phyloP scores from a whole-genome alignment of 352 stramenopile genomes.

The Pythium myriotylum region DNA sequence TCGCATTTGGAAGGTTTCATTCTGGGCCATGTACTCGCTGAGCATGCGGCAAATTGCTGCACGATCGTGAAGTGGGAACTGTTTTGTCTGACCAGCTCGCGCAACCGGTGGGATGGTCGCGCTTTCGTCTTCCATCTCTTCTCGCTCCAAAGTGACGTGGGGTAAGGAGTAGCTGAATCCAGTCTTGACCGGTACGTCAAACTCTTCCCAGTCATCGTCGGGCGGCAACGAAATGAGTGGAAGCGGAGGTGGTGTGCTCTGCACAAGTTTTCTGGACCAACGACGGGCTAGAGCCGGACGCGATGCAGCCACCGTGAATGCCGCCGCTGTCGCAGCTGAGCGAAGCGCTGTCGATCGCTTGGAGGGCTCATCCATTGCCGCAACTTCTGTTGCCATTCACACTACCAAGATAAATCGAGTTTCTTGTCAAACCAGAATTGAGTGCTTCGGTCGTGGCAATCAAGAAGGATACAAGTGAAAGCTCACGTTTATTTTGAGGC shows the following conservation, averaged over 20 bases:
- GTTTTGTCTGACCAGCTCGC: neutral
- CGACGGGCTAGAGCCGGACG: conserved; percentile 38
- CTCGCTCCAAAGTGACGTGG: conserved; percentile 41
- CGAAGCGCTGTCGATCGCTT: conserved; percentile 5
- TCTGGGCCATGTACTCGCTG: conserved; percentile 74
- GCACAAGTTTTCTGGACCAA: conserved; percentile 42
- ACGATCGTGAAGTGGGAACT: conserved; percentile 18
- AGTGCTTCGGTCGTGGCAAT: no score
- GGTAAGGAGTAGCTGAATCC: conserved; percentile 61
- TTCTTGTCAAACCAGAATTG: no score
- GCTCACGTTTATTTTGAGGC: neutral
- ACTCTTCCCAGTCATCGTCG: conserved; percentile 71
- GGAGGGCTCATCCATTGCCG: no score
- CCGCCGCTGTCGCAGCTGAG: conserved; percentile 10
- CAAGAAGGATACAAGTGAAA: neutral
- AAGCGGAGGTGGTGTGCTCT: conserved; percentile 54
- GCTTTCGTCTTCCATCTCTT: conserved; percentile 32
- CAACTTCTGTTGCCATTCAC: conserved; percentile 16
- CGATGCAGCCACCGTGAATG: conserved; percentile 9
- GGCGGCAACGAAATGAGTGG: conserved; percentile 68
- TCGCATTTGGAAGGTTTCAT: conserved; percentile 59
- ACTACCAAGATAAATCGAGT: no score
- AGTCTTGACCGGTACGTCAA: conserved; percentile 56
- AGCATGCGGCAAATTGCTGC: conserved; percentile 42
- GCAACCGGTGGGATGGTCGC: neutral